Base-by-base conservation (phyloP, 495 filamentous ascomycete genomes). In the Glarea lozoyensis region DNA sequence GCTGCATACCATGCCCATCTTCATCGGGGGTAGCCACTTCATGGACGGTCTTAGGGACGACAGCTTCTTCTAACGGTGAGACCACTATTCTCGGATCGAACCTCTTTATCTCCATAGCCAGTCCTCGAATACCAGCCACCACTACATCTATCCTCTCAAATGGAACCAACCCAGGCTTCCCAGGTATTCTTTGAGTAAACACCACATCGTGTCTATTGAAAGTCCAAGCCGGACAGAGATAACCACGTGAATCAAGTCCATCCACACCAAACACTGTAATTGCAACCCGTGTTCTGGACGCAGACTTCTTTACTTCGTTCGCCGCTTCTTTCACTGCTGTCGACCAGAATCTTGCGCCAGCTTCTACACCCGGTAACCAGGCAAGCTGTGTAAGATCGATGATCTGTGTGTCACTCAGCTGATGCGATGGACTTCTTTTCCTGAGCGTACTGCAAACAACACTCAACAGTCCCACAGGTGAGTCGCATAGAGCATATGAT, bases 401-500 rank as follows among this genome's bases (percentile, higher is more conserved):
- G 16, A 75, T 48, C 46, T 72, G 60, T 22, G 59, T 55, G 12
- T 60, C 46, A 5, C 55, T 58, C 25, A 72, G 60, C 30, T 49
- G 53, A 37, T 59, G 61, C 17, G 43, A 43, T 2, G 63, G 51
- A 13, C 52, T 54, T 16, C 57, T 50, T 11, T 52, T 43, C 19
- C 58, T 45, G n/a, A 75, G 52, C 7, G 47, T 57, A 38, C 60
- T 60, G 33, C 68, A 43, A 9, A 69, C 59, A 23, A 70, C 59
- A 18, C 65, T 61, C 18, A 76, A 47, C 24, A 73, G 56, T 5
- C 72, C 72, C 7, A 66, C 67, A 1, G 72, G 72, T 2, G 69
- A 73, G 37, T 76, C 72, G 42, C 69, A 73, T 2, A 76, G 50
- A 4, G 68, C 72, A 45, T 74, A 75, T 2, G 66, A 57, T 4